phyloP scores from a whole-genome alignment of 192 early-diverging fungal species.

The Rhizoclosmatium globosum region DNA sequence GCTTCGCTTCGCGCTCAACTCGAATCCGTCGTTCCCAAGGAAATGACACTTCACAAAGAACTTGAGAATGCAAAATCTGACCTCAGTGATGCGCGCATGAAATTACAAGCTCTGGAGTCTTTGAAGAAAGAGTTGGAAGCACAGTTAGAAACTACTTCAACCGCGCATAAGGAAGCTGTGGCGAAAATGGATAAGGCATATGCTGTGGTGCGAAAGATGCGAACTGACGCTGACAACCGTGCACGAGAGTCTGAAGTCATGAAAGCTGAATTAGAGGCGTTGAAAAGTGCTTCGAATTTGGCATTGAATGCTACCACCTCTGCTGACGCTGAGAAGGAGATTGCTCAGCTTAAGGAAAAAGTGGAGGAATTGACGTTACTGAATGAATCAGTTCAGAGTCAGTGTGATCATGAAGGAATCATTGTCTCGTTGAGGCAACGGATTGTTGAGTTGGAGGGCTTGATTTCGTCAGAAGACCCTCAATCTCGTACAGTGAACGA shows the following conservation, averaged over 20 bases:
- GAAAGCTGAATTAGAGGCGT: conserved; percentile 9
- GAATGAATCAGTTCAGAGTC: not conserved
- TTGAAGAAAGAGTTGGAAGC: conserved; percentile 16
- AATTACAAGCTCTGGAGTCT: conserved; percentile 12
- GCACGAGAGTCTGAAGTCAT: not conserved
- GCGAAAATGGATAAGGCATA: conserved; percentile 31
- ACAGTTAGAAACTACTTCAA: conserved; percentile 9
- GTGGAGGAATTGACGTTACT: not conserved
- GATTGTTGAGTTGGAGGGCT: conserved; percentile 15
- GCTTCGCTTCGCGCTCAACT: conserved; percentile 3
- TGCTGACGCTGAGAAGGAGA: not conserved
- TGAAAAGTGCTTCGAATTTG: not conserved
- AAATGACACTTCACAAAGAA: conserved; percentile 3
- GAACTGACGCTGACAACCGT: not conserved
- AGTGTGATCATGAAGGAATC: not conserved
- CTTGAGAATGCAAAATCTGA: not conserved
- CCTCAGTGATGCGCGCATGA: not conserved
- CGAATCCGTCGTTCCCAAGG: not conserved
- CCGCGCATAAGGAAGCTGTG: conserved; percentile 22
- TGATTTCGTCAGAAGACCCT: not conserved
- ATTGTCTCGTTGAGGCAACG: not conserved
- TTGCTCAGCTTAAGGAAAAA: not conserved
- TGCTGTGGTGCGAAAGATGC: conserved; percentile 31
- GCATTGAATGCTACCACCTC: not conserved
- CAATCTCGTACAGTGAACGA: not conserved